Evolutionary conservation across 148 eudicot genomes (phyloP), one percentile per base, ranked within the genome.

Genomic region (Pouteria glomerata): DNA sequence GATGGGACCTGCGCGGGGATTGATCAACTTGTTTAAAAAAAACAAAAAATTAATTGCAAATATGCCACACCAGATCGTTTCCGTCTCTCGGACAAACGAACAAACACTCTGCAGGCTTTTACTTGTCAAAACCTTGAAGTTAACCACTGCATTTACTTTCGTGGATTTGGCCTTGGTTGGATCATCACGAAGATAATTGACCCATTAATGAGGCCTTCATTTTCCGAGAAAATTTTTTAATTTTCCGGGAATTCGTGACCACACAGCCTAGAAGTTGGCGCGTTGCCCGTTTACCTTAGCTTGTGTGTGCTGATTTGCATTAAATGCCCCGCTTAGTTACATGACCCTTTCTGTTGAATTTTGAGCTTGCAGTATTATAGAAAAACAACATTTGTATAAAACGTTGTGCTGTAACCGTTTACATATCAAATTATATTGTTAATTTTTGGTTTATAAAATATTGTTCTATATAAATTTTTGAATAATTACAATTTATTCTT

Each of bases 21-120:
- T 69, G 19, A 23, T 21, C 19, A 67, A 18, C 2, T 29, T 0
- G 41, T 1, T 33, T 10, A 67, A 18, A 29, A 31, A 50, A 44
- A 33, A 24, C n/a, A n/a, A n/a, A n/a, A n/a, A n/a, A n/a, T n/a
- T n/a, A n/a, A n/a, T n/a, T n/a, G n/a, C n/a, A n/a, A n/a, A 1
- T 31, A 27, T 16, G 29, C 63, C 13, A 34, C 73, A 41, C 27
- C 51, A 15, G 73, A 24, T 24, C 11, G 41, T 70, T 39, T 35
- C 1, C 18, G 30, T 24, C 18, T 31, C 6, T 3, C 3, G 21
- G 31, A 51, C 68, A 63, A n/a, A 27, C 66, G 31, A 63, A 73
- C 76, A 24, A 73, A 52, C 69, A 74, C 73, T 64, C 73, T 57
- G 78, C 70, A 79, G 78, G 82, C 70, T 69, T 41, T 79, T 63